A percentile compares a stretch with the other conserved stretches of the same genome.
These are phyloP conservation scores for Pestalotiopsis sp. DNA, from an alignment of 2,329 filamentous ascomycete species.

Conservation along the genomic window DNA sequence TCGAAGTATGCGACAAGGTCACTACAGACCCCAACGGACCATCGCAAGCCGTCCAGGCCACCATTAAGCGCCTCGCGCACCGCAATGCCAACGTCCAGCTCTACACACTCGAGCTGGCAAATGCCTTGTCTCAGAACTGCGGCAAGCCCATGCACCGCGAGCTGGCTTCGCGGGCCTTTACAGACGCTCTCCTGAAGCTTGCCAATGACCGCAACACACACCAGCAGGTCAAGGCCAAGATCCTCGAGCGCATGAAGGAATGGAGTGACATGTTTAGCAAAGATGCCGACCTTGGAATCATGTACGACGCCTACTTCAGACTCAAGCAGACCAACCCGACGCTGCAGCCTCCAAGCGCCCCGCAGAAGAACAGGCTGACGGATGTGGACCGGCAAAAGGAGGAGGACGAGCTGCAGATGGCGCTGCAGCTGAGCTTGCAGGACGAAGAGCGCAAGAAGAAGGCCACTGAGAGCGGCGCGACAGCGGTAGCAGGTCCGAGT, in stretches of 20 bases:
- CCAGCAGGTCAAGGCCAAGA: constrained; percentile 94
- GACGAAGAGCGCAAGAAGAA: constrained; percentile 73
- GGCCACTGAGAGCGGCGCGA: constrained; percentile 38
- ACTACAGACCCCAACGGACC: constrained; percentile 59
- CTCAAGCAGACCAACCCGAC: constrained; percentile 86
- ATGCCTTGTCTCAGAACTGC: constrained; percentile 91
- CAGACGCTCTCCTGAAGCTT: constrained; percentile 87
- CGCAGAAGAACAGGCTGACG: constrained; percentile 89
- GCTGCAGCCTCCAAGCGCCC: constrained; percentile 88
- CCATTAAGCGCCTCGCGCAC: constrained; percentile 91
- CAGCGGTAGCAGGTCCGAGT: constrained; percentile 35
- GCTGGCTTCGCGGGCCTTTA: constrained; percentile 88
- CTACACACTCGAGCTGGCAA: constrained; percentile 91
- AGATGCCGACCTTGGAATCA: constrained; percentile 92
- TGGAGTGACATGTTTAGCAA: constrained; percentile 94
- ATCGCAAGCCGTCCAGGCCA: constrained; percentile 84
- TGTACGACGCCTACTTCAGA: constrained; percentile 92
- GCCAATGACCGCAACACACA: constrained; percentile 96
- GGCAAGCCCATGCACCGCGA: constrained; percentile 86
- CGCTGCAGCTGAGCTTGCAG: constrained; percentile 87
- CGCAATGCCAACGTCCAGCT: constrained; percentile 96
- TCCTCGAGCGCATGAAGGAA: constrained; percentile 92
- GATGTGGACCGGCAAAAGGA: constrained; percentile 90
- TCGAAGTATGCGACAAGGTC: constrained; percentile 66
- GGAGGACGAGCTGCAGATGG: constrained; percentile 96